These are phyloP conservation scores for Leccinum subatratum DNA, from an alignment of 1,284 basidiomycete species.

Conservation along the genomic window DNA sequence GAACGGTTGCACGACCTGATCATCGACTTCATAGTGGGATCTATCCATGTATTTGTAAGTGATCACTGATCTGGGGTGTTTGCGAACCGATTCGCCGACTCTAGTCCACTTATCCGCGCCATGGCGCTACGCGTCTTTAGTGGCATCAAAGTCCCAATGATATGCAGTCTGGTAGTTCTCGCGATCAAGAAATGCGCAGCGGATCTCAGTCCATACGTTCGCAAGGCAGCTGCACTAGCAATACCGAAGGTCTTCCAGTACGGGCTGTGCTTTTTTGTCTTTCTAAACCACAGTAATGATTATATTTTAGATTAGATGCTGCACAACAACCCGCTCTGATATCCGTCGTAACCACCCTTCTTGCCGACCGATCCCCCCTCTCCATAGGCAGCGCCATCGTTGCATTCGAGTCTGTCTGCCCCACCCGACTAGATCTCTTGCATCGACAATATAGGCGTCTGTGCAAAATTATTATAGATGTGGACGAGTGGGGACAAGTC, in stretches of 20 bases:
- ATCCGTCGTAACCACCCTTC: slow-evolving; percentile 68
- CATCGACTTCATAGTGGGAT: slow-evolving; percentile 47
- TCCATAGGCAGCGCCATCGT: slow-evolving; percentile 83
- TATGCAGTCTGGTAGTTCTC: slow-evolving; percentile 80
- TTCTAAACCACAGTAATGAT: background rate
- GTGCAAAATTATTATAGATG: slow-evolving; percentile 80
- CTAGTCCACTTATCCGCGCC: slow-evolving; percentile 86
- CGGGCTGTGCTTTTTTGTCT: slow-evolving; percentile 26
- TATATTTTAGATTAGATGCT: slow-evolving; percentile 61
- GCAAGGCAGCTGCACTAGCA: slow-evolving; percentile 87
- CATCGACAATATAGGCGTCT: slow-evolving; percentile 86
- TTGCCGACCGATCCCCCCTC: slow-evolving; percentile 81
- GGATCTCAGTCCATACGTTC: slow-evolving; percentile 89
- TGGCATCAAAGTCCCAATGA: slow-evolving; percentile 85
- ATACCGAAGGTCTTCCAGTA: slow-evolving; percentile 84
- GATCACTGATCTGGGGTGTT: background rate
- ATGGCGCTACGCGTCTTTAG: slow-evolving; percentile 94
- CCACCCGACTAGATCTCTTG: slow-evolving; percentile 78
- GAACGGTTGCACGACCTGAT: slow-evolving; percentile 6
- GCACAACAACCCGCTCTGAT: slow-evolving; percentile 70
- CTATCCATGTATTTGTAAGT: slow-evolving; percentile 65
- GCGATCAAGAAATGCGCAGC: slow-evolving; percentile 88
- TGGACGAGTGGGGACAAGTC: slow-evolving; percentile 95
- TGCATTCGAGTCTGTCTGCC: slow-evolving; percentile 82
- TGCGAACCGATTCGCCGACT: slow-evolving; percentile 56